Evolutionary conservation across 2,329 filamentous ascomycete species (phyloP).

Genomic region (Alternaria sp.): DNA sequence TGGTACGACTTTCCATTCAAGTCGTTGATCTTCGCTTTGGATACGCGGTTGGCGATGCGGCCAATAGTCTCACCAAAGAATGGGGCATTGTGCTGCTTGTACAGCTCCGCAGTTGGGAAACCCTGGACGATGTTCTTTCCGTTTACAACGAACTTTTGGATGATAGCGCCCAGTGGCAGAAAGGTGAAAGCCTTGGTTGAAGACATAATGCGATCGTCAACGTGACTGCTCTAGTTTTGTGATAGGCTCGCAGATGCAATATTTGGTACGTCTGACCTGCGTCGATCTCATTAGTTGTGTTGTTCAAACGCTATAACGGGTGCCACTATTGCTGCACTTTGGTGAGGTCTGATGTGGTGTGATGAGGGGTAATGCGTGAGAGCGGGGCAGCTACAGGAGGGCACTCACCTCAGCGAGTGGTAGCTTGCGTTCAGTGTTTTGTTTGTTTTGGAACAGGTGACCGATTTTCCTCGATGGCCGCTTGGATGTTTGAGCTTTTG

Average conservation of each 20-base stretch:
- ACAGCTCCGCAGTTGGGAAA: constrained; percentile 77
- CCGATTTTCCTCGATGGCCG: background rate
- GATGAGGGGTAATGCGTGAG: constrained; percentile 18
- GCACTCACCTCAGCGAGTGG: constrained; percentile 22
- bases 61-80: constrained; percentile 96
- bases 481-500: constrained; percentile 1
- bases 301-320: background rate
- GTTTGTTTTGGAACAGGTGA: background rate
- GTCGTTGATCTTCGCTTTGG: constrained; percentile 70
- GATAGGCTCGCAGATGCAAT: background rate
- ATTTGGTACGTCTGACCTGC: constrained; percentile 3
- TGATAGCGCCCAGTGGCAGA: constrained; percentile 77
- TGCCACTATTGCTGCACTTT: background rate
- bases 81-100: constrained; percentile 74
- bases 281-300: constrained; percentile 6
- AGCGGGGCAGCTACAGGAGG: constrained; percentile 20
- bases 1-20: constrained; percentile 75
- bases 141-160: constrained; percentile 79
- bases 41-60: constrained; percentile 79
- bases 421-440: background rate
- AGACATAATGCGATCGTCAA: constrained; percentile 31
- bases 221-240: constrained; percentile 2
- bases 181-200: constrained; percentile 58
- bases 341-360: constrained; percentile 7
- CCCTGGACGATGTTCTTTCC: constrained; percentile 87